Evolutionary conservation across 2,329 filamentous ascomycete species (phyloP).

Genomic region (Harringtonia aguacate): DNA sequence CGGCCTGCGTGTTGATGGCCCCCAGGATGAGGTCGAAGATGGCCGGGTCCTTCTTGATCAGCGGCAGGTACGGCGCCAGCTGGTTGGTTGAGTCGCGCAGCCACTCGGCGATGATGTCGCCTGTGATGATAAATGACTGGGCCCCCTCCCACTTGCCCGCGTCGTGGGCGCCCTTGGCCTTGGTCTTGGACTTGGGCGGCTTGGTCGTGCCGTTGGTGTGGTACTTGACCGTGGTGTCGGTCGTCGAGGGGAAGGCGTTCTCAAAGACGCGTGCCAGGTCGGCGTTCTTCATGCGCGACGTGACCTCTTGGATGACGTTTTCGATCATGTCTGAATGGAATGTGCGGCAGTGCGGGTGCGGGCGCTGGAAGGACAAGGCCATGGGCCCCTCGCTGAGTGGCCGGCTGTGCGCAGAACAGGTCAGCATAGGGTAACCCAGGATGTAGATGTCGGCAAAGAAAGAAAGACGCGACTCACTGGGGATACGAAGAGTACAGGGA

Average conservation of each 20-base stretch:
- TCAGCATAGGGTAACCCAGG: too few species aligned
- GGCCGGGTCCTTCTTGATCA: constrained; percentile 70
- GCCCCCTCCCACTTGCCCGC: constrained; percentile 67
- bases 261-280: constrained; percentile 90
- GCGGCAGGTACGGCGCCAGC: constrained; percentile 74
- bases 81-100: constrained; percentile 87
- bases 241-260: constrained; percentile 86
- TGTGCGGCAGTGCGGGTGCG: constrained; percentile 70
- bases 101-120: constrained; percentile 91
- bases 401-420: constrained; percentile 43
- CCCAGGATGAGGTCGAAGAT: constrained; percentile 45
- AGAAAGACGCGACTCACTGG: constrained; percentile 35
- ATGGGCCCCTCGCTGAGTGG: constrained; percentile 74
- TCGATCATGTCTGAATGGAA: constrained; percentile 84
- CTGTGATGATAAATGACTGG: constrained; percentile 87
- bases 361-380: constrained; percentile 76
- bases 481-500: constrained; percentile 44
- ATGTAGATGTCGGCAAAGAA: not conserved
- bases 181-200: constrained; percentile 22
- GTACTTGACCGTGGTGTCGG: constrained; percentile 84
- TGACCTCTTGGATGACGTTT: constrained; percentile 75
- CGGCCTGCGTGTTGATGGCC: constrained; percentile 48
- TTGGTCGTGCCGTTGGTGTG: constrained; percentile 51
- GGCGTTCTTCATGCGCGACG: constrained; percentile 65
- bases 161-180: constrained; percentile 26